phyloP scores from a whole-genome alignment of 805 yeast genomes.

The Ogataea saltuana region DNA sequence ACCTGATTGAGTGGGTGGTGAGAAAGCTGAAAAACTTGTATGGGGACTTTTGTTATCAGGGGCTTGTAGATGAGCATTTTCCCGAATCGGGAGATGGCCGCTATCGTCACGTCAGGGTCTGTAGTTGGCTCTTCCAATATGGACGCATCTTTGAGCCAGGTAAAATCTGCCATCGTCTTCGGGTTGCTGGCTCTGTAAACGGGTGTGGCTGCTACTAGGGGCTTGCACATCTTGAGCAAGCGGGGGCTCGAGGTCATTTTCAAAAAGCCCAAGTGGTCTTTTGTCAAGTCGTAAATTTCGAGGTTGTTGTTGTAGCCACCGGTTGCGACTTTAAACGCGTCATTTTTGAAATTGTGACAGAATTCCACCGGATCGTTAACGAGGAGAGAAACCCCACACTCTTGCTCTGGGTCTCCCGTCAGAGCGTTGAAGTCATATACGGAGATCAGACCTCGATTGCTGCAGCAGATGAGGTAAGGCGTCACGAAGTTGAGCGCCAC shows the following conservation, averaged over 20 bases:
- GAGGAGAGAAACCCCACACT: slow-evolving; percentile 20
- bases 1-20: slow-evolving; percentile 26
- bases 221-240: slow-evolving; percentile 20
- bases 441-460: slow-evolving; percentile 27
- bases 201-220: slow-evolving; percentile 24
- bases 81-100: slow-evolving; percentile 31
- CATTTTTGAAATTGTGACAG: slow-evolving; percentile 16
- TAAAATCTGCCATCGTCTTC: slow-evolving; percentile 24
- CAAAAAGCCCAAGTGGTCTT: slow-evolving; percentile 15
- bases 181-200: slow-evolving; percentile 24
- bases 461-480: slow-evolving; percentile 24
- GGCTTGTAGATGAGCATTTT: slow-evolving; percentile 28
- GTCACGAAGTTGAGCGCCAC: slow-evolving; percentile 23
- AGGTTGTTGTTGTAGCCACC: slow-evolving; percentile 29
- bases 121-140: slow-evolving; percentile 13
- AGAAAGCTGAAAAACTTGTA: slow-evolving; percentile 25
- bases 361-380: slow-evolving; percentile 28
- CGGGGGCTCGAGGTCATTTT: slow-evolving; percentile 11
- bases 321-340: slow-evolving; percentile 20
- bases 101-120: slow-evolving; percentile 18
- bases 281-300: slow-evolving; percentile 21
- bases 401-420: slow-evolving; percentile 9
- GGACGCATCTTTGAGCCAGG: slow-evolving; percentile 31
- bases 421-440: slow-evolving; percentile 22
- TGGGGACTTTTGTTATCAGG: slow-evolving; percentile 25